Base-by-base conservation (phyloP, 148 eudicot genomes). In the Silene uniflora region DNA sequence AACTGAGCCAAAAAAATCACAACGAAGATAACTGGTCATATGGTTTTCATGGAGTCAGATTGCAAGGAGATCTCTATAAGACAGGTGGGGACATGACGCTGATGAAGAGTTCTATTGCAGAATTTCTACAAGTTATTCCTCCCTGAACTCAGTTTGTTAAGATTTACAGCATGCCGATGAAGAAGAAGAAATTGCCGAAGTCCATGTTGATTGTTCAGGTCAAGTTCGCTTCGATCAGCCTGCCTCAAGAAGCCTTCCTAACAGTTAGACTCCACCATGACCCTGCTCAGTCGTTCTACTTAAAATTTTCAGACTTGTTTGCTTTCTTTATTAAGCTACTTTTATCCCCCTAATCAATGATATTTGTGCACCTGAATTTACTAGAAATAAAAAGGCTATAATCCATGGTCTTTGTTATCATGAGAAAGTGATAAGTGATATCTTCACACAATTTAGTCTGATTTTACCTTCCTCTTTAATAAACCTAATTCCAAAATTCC, bases 401-500 rank as follows among this genome's bases (percentile, higher is more conserved):
- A 12, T 49, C 17, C 16, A 8, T 49, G 55, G 55, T 14, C 55
- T 49, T 49, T 10, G 55, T 49, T 12, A 49, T 49, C 16, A 49
- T 49, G 55, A 11, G 55, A 49, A 49, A 49, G 16, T 49, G 55
- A 8, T 12, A 12, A 3, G 16, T 49, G 55, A 49, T 49, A 49
- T 14, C 55, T 49, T 49, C 55, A 49, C 55, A 12, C 55, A 10
- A 49, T 49, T 16, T 52, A 52, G 5, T 39, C 56, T 52, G 22
- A 54, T 23, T 27, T 25, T 44, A 54, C 14, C 42, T 55, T 17
- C 73, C 42, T 7, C 44, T 8, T 24, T 54, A 54, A 52, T 7
- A 71, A 54, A 71, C 44, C 73, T 27, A 54, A 16, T 71, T 10
- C 62, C 73, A 16, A 16, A 52, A 13, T 52, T 52, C 56, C 17